phyloP scores from a whole-genome alignment of 164 flowering plant species.

The Tetracentron sinense region DNA sequence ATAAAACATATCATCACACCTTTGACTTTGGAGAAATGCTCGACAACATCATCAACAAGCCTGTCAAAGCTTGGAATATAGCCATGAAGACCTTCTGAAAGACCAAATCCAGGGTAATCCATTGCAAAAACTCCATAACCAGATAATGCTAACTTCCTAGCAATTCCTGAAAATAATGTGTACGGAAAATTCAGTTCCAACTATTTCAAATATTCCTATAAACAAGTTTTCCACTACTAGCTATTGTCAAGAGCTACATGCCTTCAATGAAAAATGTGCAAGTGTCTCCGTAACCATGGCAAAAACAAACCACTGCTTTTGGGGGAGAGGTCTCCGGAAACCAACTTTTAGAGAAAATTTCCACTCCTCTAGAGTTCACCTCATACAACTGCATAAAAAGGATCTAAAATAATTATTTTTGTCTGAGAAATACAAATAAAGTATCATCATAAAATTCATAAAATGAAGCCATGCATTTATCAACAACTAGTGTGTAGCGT shows the following conservation, averaged over 20 bases:
- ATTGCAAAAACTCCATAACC: conserved; percentile 93
- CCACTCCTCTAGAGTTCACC: conserved; percentile 81
- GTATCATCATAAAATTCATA: no score
- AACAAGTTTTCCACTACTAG: not conserved
- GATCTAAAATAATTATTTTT: conserved; percentile 7
- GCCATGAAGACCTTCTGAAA: conserved; percentile 93
- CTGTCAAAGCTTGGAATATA: conserved; percentile 71
- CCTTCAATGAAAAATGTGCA: conserved; percentile 99
- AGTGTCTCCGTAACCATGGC: conserved; percentile 99
- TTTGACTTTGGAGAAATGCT: conserved; percentile 83
- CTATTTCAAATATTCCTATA: not conserved
- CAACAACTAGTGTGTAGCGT: not conserved
- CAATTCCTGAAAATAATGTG: conserved; percentile 60
- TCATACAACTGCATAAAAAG: conserved; percentile 59
- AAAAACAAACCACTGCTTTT: conserved; percentile 72
- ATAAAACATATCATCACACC: no score
- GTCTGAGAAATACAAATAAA: not conserved
- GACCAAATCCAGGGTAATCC: conserved; percentile 99
- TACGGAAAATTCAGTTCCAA: conserved; percentile 6
- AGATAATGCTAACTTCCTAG: conserved; percentile 71
- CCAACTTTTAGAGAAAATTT: conserved; percentile 88
- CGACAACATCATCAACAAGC: conserved; percentile 87
- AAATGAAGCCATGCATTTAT: no score
- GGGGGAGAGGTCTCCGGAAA: conserved; percentile 54
- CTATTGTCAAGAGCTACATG: conserved; percentile 29